phyloP scores from a whole-genome alignment of 768 basidiomycete species.

The Rhizopogon vinicolor region DNA sequence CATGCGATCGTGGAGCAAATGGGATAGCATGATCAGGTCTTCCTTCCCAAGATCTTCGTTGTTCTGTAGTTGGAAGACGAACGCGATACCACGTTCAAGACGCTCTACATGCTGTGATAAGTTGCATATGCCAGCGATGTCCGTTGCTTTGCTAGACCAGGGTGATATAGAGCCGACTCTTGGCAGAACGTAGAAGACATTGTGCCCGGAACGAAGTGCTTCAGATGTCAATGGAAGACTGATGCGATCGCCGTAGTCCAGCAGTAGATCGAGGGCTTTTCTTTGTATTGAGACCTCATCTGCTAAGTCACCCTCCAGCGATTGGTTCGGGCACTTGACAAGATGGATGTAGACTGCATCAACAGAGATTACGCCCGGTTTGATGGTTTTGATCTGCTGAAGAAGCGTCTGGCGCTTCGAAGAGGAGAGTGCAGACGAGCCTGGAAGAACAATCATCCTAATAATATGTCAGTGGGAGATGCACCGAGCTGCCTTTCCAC shows the following conservation, averaged over 20 bases:
- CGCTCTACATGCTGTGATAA: conserved; percentile 69
- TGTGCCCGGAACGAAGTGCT: conserved; percentile 27
- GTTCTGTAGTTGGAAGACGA: conserved; percentile 50
- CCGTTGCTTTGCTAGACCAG: conserved; percentile 99
- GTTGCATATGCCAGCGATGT: conserved; percentile 86
- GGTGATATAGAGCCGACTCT: conserved; percentile 91
- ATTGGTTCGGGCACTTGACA: conserved; percentile 53
- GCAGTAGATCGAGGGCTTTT: conserved; percentile 58
- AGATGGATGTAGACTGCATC: conserved; percentile 88
- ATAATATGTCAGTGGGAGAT: not conserved
- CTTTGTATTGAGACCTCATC: conserved; percentile 40
- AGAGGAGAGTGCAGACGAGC: conserved; percentile 70
- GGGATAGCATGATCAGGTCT: conserved; percentile 51
- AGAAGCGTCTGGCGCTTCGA: conserved; percentile 70
- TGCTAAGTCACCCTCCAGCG: conserved; percentile 43
- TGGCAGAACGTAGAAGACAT: conserved; percentile 72
- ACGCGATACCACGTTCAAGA: conserved; percentile 80
- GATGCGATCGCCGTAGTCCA: conserved; percentile 82
- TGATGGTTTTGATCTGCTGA: conserved; percentile 46
- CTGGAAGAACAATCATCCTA: conserved; percentile 75
- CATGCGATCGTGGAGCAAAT: conserved; percentile 93
- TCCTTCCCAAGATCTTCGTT: conserved; percentile 36
- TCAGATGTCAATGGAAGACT: conserved; percentile 40
- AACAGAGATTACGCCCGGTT: conserved; percentile 55
- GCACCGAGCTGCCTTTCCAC: not conserved